Evolutionary conservation across 148 eudicot species (phyloP).

Genomic region (Vaccinium corymbosum): DNA sequence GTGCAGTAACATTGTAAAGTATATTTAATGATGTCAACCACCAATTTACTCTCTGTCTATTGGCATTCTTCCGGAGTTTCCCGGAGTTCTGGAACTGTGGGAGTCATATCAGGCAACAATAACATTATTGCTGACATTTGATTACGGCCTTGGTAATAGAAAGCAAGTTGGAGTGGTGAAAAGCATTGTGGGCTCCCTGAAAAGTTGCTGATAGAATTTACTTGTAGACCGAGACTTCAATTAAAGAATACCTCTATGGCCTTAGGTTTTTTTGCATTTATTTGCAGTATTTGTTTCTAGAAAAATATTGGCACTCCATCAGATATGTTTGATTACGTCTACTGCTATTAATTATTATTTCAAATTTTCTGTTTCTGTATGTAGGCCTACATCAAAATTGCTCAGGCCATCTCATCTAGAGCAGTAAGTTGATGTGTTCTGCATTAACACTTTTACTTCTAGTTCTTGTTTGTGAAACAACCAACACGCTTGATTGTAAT

Average conservation of each 20-base stretch:
- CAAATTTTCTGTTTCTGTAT: conserved; percentile 18
- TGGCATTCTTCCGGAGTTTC: neutral
- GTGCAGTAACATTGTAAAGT: neutral
- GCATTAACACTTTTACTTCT: neutral
- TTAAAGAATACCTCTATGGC: neutral
- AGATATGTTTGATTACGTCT: neutral
- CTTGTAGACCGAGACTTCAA: neutral
- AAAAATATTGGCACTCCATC: neutral
- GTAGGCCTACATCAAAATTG: conserved; percentile 96
- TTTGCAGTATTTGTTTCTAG: neutral
- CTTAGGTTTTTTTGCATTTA: neutral
- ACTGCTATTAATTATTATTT: conserved; percentile 3
- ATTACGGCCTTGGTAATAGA: neutral
- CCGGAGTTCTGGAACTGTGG: neutral
- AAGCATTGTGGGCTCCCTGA: neutral
- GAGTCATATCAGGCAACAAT: neutral
- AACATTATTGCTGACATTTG: neutral
- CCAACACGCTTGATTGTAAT: neutral
- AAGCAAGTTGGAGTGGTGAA: neutral
- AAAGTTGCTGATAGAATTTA: neutral
- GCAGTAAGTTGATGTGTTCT: conserved; percentile 56
- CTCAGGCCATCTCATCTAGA: conserved; percentile 96
- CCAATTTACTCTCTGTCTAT: neutral
- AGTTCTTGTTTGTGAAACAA: neutral
- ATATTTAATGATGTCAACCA: neutral